Base-by-base conservation (phyloP, 208 protist genomes). In the Leishmania lainsoni region DNA sequence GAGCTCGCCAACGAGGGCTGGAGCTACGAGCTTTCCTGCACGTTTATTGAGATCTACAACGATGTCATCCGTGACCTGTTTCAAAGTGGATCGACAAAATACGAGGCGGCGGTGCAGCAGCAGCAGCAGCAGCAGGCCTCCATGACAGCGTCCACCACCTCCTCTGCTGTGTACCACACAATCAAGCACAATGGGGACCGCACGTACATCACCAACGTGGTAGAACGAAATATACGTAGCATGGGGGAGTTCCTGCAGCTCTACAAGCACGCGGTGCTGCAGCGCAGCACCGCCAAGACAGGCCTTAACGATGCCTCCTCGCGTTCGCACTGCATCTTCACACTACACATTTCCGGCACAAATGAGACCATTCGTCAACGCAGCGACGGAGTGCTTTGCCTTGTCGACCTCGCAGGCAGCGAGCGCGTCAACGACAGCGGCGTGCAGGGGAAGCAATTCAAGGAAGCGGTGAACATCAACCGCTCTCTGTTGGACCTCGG, bases 341-440 rank as follows among this genome's bases (percentile, higher is more conserved):
- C 92, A 0, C 59, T 98, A 48, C 75, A 83, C 69, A 96, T 98
- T 69, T 80, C 84, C 5, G 94, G 96, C 59, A 81, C 83, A 0
- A 97, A 98, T 78, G 66, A 51, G 0, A 86, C 77, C 2, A 85
- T 97, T 61, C 86, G 90, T 3, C 94, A 97, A 80, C 90, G 89
- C 16, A 98, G 92, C 79, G 86, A 91, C 9, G 93, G 93, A 8
- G 86, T 89, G 39, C 84, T 98, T 48, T 97, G 93, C 83, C 87
- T 99, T 29, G 89, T 99, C 17, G 98, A 99, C 86, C 89, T 99
- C 52, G 98, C 98, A 8, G 98, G 98, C 61, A 98, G 95, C 75
- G 98, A 99, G 86, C 86, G 98, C 39, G 89, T 98, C 59, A 93
- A 91, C 63, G 95, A 98, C 29, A 98, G 95, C 16, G 96, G 96